Evolutionary conservation across 176 grass and related monocot species (phyloP).

Genomic region (Puccinellia tenuiflora): DNA sequence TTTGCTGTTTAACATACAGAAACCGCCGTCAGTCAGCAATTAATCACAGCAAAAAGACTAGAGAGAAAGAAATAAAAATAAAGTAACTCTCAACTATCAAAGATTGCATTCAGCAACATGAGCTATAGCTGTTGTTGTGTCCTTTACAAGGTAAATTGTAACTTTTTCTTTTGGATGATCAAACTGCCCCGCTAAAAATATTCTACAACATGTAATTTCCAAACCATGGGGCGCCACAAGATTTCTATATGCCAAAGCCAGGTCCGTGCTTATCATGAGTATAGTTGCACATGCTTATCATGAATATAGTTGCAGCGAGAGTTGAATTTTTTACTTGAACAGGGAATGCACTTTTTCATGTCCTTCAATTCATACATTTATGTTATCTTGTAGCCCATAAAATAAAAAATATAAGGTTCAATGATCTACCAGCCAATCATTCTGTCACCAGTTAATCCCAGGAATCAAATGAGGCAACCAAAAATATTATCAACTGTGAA

Average conservation of each 20-base stretch:
- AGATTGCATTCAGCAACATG: neutral
- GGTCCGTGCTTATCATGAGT: no score
- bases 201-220: neutral
- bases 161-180: neutral
- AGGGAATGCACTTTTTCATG: neutral
- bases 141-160: neutral
- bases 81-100: no score
- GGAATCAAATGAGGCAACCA: neutral
- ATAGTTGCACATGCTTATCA: neutral
- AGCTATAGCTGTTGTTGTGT: neutral
- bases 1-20: slow-evolving; percentile 45
- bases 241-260: neutral
- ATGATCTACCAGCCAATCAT: neutral
- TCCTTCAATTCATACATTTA: neutral
- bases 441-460: neutral
- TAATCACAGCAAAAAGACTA: neutral
- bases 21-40: neutral
- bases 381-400: neutral
- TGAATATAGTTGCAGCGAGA: neutral
- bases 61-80: neutral
- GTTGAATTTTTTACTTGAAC: neutral
- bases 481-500: neutral
- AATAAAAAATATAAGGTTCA: neutral
- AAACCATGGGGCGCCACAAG: neutral
- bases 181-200: neutral